Percentiles rank a stretch among this genome's conserved stretches.
phyloP scores from a whole-genome alignment of 306 rosid species.

The Trifolium pratense region DNA sequence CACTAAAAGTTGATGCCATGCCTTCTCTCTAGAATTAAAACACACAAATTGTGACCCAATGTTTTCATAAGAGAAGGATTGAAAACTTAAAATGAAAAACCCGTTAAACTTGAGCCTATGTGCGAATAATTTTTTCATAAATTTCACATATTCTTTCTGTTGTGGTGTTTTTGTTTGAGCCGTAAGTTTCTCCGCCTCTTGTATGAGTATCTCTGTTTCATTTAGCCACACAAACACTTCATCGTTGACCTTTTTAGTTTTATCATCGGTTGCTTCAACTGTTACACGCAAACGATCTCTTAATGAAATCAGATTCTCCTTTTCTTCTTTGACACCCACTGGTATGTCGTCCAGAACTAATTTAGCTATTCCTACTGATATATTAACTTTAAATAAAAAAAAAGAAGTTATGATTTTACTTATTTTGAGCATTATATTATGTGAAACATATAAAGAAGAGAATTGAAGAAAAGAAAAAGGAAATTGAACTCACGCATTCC shows the following conservation, averaged over 20 bases:
- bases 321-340: too few relatives aligned
- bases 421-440: too few relatives aligned
- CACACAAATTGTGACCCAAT: not conserved
- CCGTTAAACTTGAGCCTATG: not conserved
- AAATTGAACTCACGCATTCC: too few relatives aligned
- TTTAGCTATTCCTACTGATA: too few relatives aligned
- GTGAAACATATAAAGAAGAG: too few relatives aligned
- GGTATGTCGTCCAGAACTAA: too few relatives aligned
- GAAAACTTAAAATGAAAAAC: constrained; percentile 21
- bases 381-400: too few relatives aligned
- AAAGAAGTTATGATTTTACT: too few relatives aligned
- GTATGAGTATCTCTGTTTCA: not conserved
- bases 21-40: too few relatives aligned
- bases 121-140: not conserved
- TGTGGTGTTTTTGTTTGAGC: not conserved
- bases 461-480: too few relatives aligned
- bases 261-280: not conserved
- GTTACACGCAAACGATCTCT: not conserved
- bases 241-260: not conserved
- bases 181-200: not conserved
- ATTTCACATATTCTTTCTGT: not conserved
- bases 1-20: constrained; percentile 2
- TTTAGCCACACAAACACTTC: not conserved
- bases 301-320: not conserved
- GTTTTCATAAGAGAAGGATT: not conserved